Conservation (phyloP, 805 yeast species). For the Candida loeiensis region DNA sequence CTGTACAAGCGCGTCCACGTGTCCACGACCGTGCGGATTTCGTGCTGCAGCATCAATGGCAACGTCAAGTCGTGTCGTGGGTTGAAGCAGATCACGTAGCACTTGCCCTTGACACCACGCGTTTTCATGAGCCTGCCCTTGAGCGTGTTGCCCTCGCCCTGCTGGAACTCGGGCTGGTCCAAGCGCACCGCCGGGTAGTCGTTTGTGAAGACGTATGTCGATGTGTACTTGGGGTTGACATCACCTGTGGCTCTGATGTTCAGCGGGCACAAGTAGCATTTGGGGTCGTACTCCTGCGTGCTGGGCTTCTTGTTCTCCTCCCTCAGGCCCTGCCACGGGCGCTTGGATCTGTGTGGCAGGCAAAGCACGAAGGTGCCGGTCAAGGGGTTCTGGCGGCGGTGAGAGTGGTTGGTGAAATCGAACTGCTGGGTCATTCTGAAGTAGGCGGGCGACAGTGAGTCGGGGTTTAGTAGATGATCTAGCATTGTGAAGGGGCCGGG, state of each 20-base stretch:
- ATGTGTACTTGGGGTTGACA: slow-evolving; percentile 51
- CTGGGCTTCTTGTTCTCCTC: slow-evolving; percentile 33
- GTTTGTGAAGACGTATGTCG: slow-evolving; percentile 60
- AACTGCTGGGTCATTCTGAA: slow-evolving; percentile 20
- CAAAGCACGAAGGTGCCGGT: slow-evolving; percentile 67
- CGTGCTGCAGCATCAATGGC: slow-evolving; percentile 52
- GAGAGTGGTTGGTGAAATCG: slow-evolving; percentile 57
- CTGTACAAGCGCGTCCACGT: slow-evolving; percentile 58
- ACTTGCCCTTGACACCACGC: slow-evolving; percentile 61
- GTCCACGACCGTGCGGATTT: slow-evolving; percentile 47
- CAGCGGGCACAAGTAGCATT: slow-evolving; percentile 72
- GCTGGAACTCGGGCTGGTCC: slow-evolving; percentile 47
- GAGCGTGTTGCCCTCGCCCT: slow-evolving; percentile 18
- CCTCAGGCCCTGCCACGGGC: slow-evolving; percentile 80
- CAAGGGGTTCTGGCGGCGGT: slow-evolving; percentile 67
- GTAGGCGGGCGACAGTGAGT: slow-evolving; percentile 15
- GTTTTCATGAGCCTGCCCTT: slow-evolving; percentile 48
- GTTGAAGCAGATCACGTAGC: slow-evolving; percentile 68
- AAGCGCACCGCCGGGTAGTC: slow-evolving; percentile 69
- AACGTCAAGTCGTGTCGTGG: slow-evolving; percentile 67
- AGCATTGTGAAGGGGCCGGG: slow-evolving; percentile 9
- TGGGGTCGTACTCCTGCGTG: slow-evolving; percentile 53
- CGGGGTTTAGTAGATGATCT: slow-evolving; percentile 21
- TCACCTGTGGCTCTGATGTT: slow-evolving; percentile 63
- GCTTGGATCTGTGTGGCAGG: slow-evolving; percentile 72